phyloP scores from a whole-genome alignment of 2,329 filamentous ascomycete genomes.

The Microascus cirrosus region DNA sequence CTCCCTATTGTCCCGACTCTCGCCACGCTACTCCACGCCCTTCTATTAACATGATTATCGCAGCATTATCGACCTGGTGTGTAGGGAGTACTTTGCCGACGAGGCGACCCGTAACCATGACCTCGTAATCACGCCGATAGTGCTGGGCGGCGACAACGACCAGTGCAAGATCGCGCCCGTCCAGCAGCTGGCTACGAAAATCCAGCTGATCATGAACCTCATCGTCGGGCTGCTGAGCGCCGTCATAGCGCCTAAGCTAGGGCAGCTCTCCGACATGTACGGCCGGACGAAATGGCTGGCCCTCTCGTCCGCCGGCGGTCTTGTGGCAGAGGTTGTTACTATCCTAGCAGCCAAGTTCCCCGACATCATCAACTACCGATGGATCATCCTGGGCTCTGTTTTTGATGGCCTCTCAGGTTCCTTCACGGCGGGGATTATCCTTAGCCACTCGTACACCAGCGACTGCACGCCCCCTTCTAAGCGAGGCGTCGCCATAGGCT shows the following conservation, averaged over 20 bases:
- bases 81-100: conserved; percentile 70
- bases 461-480: conserved; percentile 77
- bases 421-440: conserved; percentile 67
- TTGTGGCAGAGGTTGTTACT: conserved; percentile 64
- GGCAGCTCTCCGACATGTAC: conserved; percentile 75
- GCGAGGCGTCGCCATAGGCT: conserved; percentile 75
- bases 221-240: conserved; percentile 69
- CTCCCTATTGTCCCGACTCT: neutral
- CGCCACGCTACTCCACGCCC: neutral
- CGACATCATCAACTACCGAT: conserved; percentile 61
- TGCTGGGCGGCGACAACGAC: conserved; percentile 59
- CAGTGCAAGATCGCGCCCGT: conserved; percentile 75
- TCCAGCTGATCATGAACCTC: conserved; percentile 66
- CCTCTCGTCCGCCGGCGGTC: conserved; percentile 61
- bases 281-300: conserved; percentile 68
- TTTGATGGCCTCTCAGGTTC: conserved; percentile 81
- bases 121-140: conserved; percentile 50
- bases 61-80: conserved; percentile 72
- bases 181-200: conserved; percentile 64
- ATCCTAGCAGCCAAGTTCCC: conserved; percentile 70
- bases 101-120: conserved; percentile 44
- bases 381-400: conserved; percentile 65
- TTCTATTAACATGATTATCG: conserved; percentile 6
- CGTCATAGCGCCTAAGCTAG: conserved; percentile 70
- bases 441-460: conserved; percentile 77